Percentiles rank a stretch among this genome's conserved stretches.
Evolutionary conservation across 108 stramenopile species (phyloP).

Genomic region (Nitzschia sp.): DNA sequence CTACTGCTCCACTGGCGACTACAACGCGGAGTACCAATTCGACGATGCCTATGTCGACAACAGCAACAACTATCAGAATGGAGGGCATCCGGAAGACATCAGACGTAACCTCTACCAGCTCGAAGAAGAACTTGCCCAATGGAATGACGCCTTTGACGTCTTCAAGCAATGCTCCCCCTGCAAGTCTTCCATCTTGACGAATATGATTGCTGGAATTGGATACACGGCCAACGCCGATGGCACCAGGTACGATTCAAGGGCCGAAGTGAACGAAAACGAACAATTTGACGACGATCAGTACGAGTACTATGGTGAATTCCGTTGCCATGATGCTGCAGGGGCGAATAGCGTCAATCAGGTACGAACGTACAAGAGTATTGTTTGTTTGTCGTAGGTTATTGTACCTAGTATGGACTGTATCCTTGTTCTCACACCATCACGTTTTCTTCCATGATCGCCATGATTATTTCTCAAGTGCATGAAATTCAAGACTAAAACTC

Average conservation of each 20-base stretch:
- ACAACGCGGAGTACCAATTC: background rate
- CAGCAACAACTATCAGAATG: background rate
- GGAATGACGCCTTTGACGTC: slow-evolving; percentile 46
- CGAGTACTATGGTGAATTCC: slow-evolving; percentile 19
- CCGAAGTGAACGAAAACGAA: background rate
- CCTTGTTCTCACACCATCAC: no score
- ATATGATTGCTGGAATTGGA: slow-evolving; percentile 18
- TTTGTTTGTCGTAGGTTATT: background rate
- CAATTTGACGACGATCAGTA: slow-evolving; percentile 34
- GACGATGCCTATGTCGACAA: background rate
- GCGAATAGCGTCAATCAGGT: slow-evolving; percentile 67
- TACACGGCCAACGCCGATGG: slow-evolving; percentile 16
- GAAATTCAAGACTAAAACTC: slow-evolving; percentile 59
- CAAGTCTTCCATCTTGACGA: slow-evolving; percentile 41
- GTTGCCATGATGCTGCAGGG: slow-evolving; percentile 56
- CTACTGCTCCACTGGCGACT: background rate
- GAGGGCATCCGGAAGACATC: no score
- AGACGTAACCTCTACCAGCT: background rate
- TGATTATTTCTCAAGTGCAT: slow-evolving; percentile 39
- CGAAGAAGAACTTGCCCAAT: slow-evolving; percentile 11
- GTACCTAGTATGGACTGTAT: no score
- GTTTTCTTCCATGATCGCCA: background rate
- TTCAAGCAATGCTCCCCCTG: slow-evolving; percentile 61
- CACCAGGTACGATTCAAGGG: background rate
- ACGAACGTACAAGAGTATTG: slow-evolving; percentile 8